Conservation (phyloP, 164 flowering plant species). For the Aristolochia californica region DNA sequence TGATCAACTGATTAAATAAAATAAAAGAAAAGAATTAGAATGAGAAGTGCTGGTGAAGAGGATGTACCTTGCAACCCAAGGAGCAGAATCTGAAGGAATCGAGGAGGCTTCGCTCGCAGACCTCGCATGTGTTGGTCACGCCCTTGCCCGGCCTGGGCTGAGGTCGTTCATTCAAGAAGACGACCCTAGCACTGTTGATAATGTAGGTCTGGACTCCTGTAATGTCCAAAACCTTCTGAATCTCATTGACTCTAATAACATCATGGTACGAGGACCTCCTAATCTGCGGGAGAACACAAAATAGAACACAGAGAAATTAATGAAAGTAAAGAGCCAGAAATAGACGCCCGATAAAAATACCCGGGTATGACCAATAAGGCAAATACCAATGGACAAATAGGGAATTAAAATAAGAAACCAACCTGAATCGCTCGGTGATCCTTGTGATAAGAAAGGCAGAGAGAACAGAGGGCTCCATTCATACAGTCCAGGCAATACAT, state of each 20-base stretch:
- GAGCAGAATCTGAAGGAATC: conserved; percentile 93
- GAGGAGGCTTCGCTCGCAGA: conserved; percentile 80
- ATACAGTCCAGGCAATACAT: conserved; percentile 94
- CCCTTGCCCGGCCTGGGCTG: conserved; percentile 97
- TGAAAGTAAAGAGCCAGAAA: neutral
- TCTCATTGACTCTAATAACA: conserved; percentile 86
- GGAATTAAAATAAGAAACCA: neutral
- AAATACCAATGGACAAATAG: neutral
- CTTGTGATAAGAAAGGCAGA: conserved; percentile 62
- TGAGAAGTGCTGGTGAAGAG: neutral
- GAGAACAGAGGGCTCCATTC: conserved; percentile 78
- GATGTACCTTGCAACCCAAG: conserved; percentile 84
- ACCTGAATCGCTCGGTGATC: conserved; percentile 90
- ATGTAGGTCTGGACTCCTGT: conserved; percentile 82
- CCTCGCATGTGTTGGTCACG: conserved; percentile 80
- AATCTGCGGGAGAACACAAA: conserved; percentile 36
- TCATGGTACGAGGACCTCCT: conserved; percentile 95
- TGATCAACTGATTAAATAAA: neutral
- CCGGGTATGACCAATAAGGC: neutral
- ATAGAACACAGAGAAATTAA: neutral
- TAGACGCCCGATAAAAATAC: neutral
- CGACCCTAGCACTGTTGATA: conserved; percentile 87
- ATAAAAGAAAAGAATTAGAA: neutral
- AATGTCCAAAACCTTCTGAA: conserved; percentile 80
- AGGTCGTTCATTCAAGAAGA: conserved; percentile 83